These are phyloP conservation scores for Phlebiopsis gigantea DNA, from an alignment of 768 basidiomycete species.

Conservation along the genomic window DNA sequence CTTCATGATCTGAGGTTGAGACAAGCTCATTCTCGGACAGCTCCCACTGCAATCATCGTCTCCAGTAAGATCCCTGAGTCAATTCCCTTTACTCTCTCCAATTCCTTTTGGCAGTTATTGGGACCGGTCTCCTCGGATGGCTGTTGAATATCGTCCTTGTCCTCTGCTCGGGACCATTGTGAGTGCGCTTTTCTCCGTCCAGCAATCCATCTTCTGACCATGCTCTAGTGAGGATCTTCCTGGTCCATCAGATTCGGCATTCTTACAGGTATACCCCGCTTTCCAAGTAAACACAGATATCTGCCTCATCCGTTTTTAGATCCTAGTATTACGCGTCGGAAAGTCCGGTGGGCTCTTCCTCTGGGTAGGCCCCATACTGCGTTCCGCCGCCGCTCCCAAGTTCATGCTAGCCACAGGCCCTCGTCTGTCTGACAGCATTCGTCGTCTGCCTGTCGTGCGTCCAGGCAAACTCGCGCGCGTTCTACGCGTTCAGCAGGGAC, in stretches of 20 bases:
- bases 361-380: slow-evolving; percentile 68
- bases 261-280: slow-evolving; percentile 44
- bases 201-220: not conserved
- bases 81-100: not conserved
- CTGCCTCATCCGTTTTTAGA: slow-evolving; percentile 32
- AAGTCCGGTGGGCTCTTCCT: slow-evolving; percentile 69
- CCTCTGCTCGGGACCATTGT: slow-evolving; percentile 75
- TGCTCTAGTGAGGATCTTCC: slow-evolving; percentile 53
- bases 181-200: slow-evolving; percentile 24
- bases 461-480: slow-evolving; percentile 8
- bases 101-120: too few relatives aligned
- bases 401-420: slow-evolving; percentile 47
- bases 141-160: slow-evolving; percentile 79
- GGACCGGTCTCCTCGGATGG: slow-evolving; percentile 78
- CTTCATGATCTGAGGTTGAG: slow-evolving; percentile 5
- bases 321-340: slow-evolving; percentile 71
- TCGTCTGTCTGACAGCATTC: slow-evolving; percentile 74
- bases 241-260: slow-evolving; percentile 63
- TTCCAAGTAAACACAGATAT: not conserved
- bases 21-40: slow-evolving; percentile 27
- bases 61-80: too few relatives aligned
- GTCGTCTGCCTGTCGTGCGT: slow-evolving; percentile 4
- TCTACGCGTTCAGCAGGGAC: slow-evolving; percentile 12
- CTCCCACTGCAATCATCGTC: slow-evolving; percentile 57
- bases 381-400: slow-evolving; percentile 60